Evolutionary conservation across 176 grass and related monocot species (phyloP).

Genomic region (Oryza australiensis): DNA sequence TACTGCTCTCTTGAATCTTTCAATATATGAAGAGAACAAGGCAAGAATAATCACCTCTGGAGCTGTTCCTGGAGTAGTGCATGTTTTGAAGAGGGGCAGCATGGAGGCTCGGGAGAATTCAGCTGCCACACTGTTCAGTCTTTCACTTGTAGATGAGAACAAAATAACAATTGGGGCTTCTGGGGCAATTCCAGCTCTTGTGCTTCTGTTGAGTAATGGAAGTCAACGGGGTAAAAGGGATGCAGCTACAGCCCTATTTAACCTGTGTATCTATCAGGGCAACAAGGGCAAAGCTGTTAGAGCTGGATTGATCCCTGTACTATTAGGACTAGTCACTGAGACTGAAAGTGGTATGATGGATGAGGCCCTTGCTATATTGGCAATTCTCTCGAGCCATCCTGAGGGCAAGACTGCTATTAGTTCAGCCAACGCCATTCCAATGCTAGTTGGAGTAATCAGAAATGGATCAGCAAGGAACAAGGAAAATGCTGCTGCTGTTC

Average conservation of each 20-base stretch:
- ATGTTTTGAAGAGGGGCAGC: slow-evolving; percentile 87
- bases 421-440: slow-evolving; percentile 55
- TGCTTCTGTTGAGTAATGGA: slow-evolving; percentile 63
- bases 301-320: slow-evolving; percentile 72
- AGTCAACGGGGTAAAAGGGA: slow-evolving; percentile 88
- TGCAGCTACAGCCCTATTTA: slow-evolving; percentile 79
- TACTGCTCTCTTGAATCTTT: slow-evolving; percentile 90
- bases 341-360: slow-evolving; percentile 70
- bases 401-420: slow-evolving; percentile 76
- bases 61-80: slow-evolving; percentile 76
- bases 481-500: slow-evolving; percentile 80
- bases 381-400: slow-evolving; percentile 75
- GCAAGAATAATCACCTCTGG: slow-evolving; percentile 70
- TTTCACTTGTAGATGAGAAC: slow-evolving; percentile 86
- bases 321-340: slow-evolving; percentile 61
- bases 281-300: slow-evolving; percentile 91
- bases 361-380: slow-evolving; percentile 82
- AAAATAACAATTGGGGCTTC: slow-evolving; percentile 78
- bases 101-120: slow-evolving; percentile 97
- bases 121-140: slow-evolving; percentile 92
- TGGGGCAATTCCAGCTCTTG: slow-evolving; percentile 85
- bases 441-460: slow-evolving; percentile 70
- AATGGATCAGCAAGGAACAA: slow-evolving; percentile 81
- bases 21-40: slow-evolving; percentile 92
- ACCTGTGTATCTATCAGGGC: slow-evolving; percentile 88